Evolutionary conservation across 2,329 filamentous ascomycete species (phyloP).

Genomic region (Geosmithia flava): DNA sequence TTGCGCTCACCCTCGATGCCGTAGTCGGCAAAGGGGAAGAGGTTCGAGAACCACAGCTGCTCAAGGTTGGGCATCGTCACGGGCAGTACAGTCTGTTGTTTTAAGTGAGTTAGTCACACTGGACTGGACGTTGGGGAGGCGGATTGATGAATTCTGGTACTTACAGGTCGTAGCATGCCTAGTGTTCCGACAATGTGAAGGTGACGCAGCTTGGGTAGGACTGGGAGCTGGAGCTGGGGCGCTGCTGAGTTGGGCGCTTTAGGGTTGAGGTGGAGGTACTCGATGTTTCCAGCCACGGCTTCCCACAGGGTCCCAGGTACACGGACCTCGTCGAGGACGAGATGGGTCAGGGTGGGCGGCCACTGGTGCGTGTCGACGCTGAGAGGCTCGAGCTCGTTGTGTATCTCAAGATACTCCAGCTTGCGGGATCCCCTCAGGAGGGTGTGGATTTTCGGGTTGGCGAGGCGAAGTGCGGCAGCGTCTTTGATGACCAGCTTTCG

Average conservation of each 20-base stretch:
- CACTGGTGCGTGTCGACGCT: neutral
- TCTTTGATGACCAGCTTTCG: neutral
- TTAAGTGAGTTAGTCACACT: neutral
- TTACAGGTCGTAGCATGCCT: neutral
- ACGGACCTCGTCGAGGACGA: neutral
- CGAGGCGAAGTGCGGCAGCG: constrained; percentile 12
- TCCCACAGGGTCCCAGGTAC: neutral
- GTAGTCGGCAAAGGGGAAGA: neutral
- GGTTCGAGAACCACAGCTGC: constrained; percentile 16
- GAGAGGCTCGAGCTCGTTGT: neutral
- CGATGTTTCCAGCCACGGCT: neutral
- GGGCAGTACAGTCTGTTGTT: constrained; percentile 6
- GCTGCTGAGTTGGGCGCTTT: neutral
- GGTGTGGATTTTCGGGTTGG: constrained; percentile 13
- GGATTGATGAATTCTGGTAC: neutral
- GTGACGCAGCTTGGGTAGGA: neutral
- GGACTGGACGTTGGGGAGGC: neutral
- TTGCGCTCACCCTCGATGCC: neutral
- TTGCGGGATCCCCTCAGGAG: constrained; percentile 12
- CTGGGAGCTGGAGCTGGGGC: neutral
- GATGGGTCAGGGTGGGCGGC: neutral
- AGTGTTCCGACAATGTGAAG: neutral
- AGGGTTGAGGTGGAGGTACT: neutral
- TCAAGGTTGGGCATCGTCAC: constrained; percentile 16
- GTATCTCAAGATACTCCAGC: constrained; percentile 15